Evolutionary conservation across 176 grass and related monocot genomes (phyloP).

Genomic region (Phoenix dactylifera): DNA sequence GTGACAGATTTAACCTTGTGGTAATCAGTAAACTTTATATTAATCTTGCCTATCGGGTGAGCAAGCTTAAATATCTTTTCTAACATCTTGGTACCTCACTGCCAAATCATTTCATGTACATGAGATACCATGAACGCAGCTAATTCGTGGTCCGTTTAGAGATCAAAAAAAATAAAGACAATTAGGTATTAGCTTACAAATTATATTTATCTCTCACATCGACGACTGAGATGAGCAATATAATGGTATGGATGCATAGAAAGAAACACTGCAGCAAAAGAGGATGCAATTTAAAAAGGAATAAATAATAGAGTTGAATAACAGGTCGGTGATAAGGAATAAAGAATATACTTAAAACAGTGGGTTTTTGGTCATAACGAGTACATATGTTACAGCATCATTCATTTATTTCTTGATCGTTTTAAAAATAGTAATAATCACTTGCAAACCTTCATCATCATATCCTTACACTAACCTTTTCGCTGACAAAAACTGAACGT

Average conservation of each 20-base stretch:
- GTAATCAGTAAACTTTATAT: too few relatives aligned
- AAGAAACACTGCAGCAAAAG: constrained; percentile 9
- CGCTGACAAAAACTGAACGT: constrained; percentile 40
- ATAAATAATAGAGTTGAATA: too few relatives aligned
- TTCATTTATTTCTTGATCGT: constrained; percentile 37
- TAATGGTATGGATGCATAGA: not conserved
- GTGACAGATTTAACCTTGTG: too few relatives aligned
- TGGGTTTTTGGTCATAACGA: constrained; percentile 22
- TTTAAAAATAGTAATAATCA: constrained; percentile 17
- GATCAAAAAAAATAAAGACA: too few relatives aligned
- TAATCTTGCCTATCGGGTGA: too few relatives aligned
- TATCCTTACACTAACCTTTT: constrained; percentile 28
- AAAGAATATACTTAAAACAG: constrained; percentile 28
- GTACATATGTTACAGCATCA: constrained; percentile 45
- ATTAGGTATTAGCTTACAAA: too few relatives aligned
- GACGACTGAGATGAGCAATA: not conserved
- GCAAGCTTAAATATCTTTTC: too few relatives aligned
- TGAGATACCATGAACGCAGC: too few relatives aligned
- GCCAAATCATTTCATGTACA: too few relatives aligned
- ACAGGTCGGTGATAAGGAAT: not conserved
- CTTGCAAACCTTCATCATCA: constrained; percentile 22
- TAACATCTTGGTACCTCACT: too few relatives aligned
- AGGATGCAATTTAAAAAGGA: not conserved
- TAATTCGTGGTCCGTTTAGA: too few relatives aligned
- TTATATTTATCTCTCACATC: too few relatives aligned